Evolutionary conservation across 2,329 filamentous ascomycete species (phyloP).

Genomic region (Proliferodiscus dingleyae): DNA sequence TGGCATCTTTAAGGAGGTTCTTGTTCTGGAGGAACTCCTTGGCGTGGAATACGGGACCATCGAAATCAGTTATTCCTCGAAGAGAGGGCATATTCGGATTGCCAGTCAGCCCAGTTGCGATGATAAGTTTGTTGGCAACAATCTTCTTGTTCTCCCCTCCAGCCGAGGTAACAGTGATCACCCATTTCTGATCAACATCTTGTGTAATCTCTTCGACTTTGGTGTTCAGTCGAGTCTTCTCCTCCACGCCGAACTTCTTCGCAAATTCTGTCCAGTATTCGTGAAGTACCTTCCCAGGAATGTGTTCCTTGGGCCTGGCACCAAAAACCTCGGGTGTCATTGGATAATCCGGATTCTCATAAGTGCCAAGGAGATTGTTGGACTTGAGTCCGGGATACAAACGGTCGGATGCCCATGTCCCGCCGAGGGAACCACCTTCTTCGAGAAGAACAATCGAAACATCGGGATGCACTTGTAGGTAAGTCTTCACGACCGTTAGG

Average conservation of each 20-base stretch:
- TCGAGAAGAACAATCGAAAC: constrained; percentile 53
- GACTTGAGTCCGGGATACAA: constrained; percentile 65
- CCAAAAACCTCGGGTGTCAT: constrained; percentile 54
- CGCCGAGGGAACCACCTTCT: constrained; percentile 52
- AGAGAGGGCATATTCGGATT: constrained; percentile 44
- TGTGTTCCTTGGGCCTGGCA: constrained; percentile 48
- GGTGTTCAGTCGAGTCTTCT: constrained; percentile 45
- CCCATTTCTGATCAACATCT: constrained; percentile 38
- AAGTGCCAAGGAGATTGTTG: constrained; percentile 70
- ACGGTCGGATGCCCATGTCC: constrained; percentile 64
- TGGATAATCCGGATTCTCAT: constrained; percentile 70
- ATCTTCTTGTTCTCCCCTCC: constrained; percentile 36
- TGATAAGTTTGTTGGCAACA: constrained; percentile 41
- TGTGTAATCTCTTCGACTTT: constrained; percentile 44
- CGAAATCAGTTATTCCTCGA: constrained; percentile 42
- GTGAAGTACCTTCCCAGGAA: constrained; percentile 52
- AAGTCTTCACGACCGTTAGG: constrained; percentile 56
- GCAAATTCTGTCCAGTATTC: constrained; percentile 53
- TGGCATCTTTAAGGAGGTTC: constrained; percentile 36
- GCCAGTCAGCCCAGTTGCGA: constrained; percentile 53
- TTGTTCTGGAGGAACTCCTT: constrained; percentile 40
- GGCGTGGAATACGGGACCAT: constrained; percentile 44
- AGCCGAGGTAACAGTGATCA: constrained; percentile 31
- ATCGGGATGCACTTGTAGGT: constrained; percentile 53
- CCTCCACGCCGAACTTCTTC: constrained; percentile 46